Conservation (phyloP, 345 rosid species). For the Acer saccharum region DNA sequence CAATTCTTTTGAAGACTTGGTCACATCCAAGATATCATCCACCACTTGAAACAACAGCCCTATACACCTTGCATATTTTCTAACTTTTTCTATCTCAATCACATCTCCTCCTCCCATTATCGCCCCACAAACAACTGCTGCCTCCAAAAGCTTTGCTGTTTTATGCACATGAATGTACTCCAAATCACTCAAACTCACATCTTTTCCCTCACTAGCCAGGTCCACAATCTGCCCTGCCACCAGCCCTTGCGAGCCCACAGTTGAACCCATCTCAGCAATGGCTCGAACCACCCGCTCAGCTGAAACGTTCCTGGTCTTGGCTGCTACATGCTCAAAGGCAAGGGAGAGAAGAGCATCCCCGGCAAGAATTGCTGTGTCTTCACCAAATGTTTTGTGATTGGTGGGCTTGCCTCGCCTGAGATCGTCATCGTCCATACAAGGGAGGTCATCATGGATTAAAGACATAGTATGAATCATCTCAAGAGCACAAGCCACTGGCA, state of each 20-base stretch:
- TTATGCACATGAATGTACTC: constrained; percentile 45
- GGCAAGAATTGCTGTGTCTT: constrained; percentile 52
- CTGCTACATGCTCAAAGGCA: constrained; percentile 60
- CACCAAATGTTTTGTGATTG: constrained; percentile 51
- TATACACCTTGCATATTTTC: constrained; percentile 34
- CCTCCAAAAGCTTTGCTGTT: constrained; percentile 42
- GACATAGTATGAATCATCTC: constrained; percentile 80
- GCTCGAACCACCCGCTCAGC: constrained; percentile 40
- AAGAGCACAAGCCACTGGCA: constrained; percentile 69
- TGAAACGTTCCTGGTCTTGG: constrained; percentile 24
- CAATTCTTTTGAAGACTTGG: constrained; percentile 35
- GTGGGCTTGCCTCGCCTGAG: constrained; percentile 64
- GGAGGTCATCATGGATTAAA: constrained; percentile 67
- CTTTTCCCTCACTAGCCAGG: constrained; percentile 43
- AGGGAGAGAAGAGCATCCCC: constrained; percentile 63
- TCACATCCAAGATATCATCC: constrained; percentile 37
- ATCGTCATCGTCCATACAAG: constrained; percentile 72
- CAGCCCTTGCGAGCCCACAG: constrained; percentile 50
- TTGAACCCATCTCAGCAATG: constrained; percentile 44
- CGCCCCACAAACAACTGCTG: constrained; percentile 38
- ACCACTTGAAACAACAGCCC: constrained; percentile 43
- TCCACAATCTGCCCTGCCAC: constrained; percentile 63
- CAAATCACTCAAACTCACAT: constrained; percentile 27
- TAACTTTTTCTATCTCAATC: constrained; percentile 27
- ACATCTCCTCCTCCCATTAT: constrained; percentile 34